Base-by-base conservation (phyloP, 768 basidiomycete genomes). In the Daedaleopsis sinensis region DNA sequence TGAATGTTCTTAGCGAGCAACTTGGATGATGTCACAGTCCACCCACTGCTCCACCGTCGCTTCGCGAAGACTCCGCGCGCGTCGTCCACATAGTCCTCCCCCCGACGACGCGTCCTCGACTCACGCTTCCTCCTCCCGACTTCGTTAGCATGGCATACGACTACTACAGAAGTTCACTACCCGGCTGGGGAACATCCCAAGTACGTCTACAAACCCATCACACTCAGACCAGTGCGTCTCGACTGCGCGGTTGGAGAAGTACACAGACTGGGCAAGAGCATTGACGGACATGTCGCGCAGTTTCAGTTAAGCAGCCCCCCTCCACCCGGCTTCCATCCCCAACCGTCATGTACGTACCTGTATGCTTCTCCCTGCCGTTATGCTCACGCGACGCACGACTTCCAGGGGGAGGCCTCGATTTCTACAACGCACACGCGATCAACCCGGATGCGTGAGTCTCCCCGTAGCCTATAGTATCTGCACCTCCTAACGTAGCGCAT, bases 351-450 rank as follows among this genome's bases (percentile, higher is more conserved):
- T 86, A 61, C 70, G 81, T 77, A 52, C 23, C 63, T 67, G 48
- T 73, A 70, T 76, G 79, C 67, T 77, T 74, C 62, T 49, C 19
- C 11, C 43, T 42, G 10, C 23, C 52, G 6, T n/a, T 0, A 38
- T 18, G 27, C 23, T 32, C 9, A 42, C 52, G 6, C 52, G 50
- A 19, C 27, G 24, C 15, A 8, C 38, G 42, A 19, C 59, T 43
- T 36, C 21, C 70, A 88, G 87, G 87, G 87, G 77, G 80, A 51
- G 87, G 86, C 15, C 69, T 75, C 62, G 86, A 90, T 65, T 89
- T 77, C 65, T 88, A 84, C 71, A 80, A 81, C 49, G 87, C 87
- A 24, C 85, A 88, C 68, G 84, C 85, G 36, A 65, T 73, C 49
- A 81, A 77, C 62, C 74, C 79, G 50, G 84, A 88, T 68, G 80